Evolutionary conservation across 176 grass and related monocot species (phyloP).

Genomic region (Bothriochloa decipiens): DNA sequence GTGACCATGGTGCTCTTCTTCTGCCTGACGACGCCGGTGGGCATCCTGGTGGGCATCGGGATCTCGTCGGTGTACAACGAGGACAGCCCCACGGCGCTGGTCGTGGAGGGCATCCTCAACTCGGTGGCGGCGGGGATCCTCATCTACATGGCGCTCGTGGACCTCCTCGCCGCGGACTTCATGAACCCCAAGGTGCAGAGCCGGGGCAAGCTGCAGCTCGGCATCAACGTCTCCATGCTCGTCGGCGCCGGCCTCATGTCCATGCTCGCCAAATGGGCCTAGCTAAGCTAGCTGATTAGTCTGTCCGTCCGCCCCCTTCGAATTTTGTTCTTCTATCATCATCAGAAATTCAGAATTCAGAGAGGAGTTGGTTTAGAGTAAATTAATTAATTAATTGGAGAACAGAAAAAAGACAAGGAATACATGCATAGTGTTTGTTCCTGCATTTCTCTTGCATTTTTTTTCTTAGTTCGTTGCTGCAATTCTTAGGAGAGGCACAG

Average conservation of each 20-base stretch:
- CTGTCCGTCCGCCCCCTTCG: too few relatives aligned
- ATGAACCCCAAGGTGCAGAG: slow-evolving; percentile 74
- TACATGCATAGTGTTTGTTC: not conserved
- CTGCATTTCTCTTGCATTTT: not conserved
- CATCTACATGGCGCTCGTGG: slow-evolving; percentile 74
- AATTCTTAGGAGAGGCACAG: not conserved
- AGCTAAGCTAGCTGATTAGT: not conserved
- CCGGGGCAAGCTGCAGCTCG: slow-evolving; percentile 52
- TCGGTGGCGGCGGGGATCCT: slow-evolving; percentile 67
- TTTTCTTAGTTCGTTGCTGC: not conserved
- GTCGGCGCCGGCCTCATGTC: slow-evolving; percentile 66
- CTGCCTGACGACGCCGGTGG: slow-evolving; percentile 64
- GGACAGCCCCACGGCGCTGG: slow-evolving; percentile 57
- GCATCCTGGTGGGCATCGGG: slow-evolving; percentile 55
- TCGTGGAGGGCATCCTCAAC: slow-evolving; percentile 67
- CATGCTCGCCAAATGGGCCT: slow-evolving; percentile 73
- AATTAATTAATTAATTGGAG: too few relatives aligned
- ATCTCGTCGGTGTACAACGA: slow-evolving; percentile 68
- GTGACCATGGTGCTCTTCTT: slow-evolving; percentile 68
- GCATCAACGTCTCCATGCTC: slow-evolving; percentile 57
- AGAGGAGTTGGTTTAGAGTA: too few relatives aligned
- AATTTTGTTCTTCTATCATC: too few relatives aligned
- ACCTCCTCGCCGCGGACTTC: slow-evolving; percentile 78
- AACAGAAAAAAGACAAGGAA: not conserved
- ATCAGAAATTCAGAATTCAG: too few relatives aligned